A percentile compares a stretch with the other conserved stretches of the same genome.
These are phyloP conservation scores for Phytophthora rubi DNA, from an alignment of 352 stramenopile species.

Conservation along the genomic window DNA sequence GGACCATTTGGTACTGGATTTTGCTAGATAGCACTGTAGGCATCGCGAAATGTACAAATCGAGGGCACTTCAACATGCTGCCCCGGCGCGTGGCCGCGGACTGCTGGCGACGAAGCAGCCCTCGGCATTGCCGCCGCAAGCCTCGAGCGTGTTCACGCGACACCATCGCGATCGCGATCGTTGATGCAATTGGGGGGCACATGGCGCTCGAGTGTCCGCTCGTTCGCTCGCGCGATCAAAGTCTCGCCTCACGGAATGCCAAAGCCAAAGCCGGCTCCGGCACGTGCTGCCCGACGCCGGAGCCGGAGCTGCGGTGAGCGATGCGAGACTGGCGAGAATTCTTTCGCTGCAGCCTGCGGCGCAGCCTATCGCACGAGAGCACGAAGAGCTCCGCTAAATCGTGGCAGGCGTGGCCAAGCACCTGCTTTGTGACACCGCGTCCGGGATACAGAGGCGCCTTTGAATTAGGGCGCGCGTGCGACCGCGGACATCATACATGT, in stretches of 20 bases:
- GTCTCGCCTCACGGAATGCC: constrained; percentile 1
- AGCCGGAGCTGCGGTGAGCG: not conserved
- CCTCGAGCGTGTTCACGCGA: constrained; percentile 1
- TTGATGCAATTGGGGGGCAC: constrained; percentile 18
- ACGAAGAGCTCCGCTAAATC: constrained; percentile 15
- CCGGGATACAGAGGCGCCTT: constrained; percentile 16
- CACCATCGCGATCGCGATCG: constrained; percentile 8
- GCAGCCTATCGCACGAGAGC: not conserved
- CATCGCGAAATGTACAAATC: constrained; percentile 22
- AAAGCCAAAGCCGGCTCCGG: constrained; percentile 5
- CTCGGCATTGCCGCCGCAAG: too few relatives aligned
- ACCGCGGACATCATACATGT: constrained; percentile 3
- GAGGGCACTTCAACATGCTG: constrained; percentile 23
- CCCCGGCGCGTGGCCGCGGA: constrained; percentile 10
- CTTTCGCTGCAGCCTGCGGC: constrained; percentile 17
- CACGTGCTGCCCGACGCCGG: constrained; percentile 1
- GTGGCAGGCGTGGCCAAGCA: not conserved
- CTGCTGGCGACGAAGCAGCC: constrained; percentile 22
- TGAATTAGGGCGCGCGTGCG: constrained; percentile 3
- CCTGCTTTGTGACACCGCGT: constrained; percentile 10
- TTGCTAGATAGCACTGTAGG: not conserved
- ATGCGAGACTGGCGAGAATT: constrained; percentile 22
- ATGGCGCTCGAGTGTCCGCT: constrained; percentile 18
- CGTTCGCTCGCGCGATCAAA: constrained; percentile 6
- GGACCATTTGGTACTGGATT: not conserved